phyloP scores from a whole-genome alignment of 164 flowering plant genomes.

The Stephania yunnanensis region DNA sequence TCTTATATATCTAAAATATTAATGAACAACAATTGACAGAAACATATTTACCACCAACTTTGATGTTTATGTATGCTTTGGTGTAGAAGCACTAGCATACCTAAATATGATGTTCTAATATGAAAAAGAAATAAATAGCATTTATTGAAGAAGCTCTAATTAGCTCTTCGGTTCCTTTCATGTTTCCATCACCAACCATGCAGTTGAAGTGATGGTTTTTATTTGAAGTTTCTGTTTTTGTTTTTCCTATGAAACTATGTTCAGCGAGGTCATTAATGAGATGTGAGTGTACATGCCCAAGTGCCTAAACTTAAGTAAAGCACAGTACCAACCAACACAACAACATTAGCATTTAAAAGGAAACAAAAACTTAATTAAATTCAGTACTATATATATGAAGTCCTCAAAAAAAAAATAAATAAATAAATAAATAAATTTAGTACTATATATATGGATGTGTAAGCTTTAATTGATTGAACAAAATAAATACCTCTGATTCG shows the following conservation, averaged over 20 bases:
- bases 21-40: constrained; percentile 17
- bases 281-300: constrained; percentile 3
- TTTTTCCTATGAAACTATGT: constrained; percentile 7
- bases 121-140: constrained; percentile 7
- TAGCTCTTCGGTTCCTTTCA: constrained; percentile 63
- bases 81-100: neutral
- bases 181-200: constrained; percentile 18
- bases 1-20: neutral
- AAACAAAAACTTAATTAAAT: neutral
- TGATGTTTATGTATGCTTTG: neutral
- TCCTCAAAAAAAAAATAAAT: too few species aligned
- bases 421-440: too few species aligned
- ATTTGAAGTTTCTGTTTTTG: constrained; percentile 9
- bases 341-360: constrained; percentile 8
- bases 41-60: constrained; percentile 40
- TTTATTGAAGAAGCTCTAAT: constrained; percentile 11
- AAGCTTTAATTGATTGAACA: neutral
- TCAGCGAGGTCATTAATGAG: neutral
- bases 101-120: constrained; percentile 16
- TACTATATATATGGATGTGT: too few species aligned
- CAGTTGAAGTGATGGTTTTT: constrained; percentile 1
- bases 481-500: constrained; percentile 85
- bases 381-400: neutral
- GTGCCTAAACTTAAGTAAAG: neutral
- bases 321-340: constrained; percentile 10